Base-by-base conservation (phyloP, 148 eudicot genomes). In the Agrostemma githago region DNA sequence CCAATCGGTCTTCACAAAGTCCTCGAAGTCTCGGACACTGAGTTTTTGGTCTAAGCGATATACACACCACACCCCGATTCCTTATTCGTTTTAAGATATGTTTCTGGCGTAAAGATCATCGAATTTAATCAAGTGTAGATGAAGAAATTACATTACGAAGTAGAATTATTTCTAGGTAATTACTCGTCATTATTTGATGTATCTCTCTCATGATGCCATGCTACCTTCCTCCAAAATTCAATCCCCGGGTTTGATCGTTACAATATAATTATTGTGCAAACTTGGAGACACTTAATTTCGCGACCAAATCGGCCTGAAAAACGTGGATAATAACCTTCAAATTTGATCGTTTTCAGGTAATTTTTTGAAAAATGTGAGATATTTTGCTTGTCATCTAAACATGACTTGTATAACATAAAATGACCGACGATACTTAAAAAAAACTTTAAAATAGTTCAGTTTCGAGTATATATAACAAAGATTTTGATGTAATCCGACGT, bases 1-100 rank as follows among this genome's bases (percentile, higher is more conserved):
- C 88, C 98, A 15, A 89, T 94, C 40, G 97, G 98, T n/a, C 43
- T 84, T 53, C 98, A 94, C 85, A 89, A 89, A 77, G 96, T 90
- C 67, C 92, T 94, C 63, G 98, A 94, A 82, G 86, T 91, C 65
- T 34, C 9, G 14, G 37, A 34, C 42, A 8, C 42, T 21, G 66
- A 34, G 43, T 89, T 89, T 76, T 69, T 91, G 72, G 87, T 89
- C 71, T 89, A 77, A 87, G 85, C 66, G 54, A 40, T 15, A 51
- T 51, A 51, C 56, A 62, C 66, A n/a, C 34, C 34, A 0, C 34
- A 26, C 34, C 11, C n/a, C 9, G 39, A 62, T 26, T 62, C 41
- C 10, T 26, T 62, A 62, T 62, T 21, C 66, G 8, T 62, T 20
- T 34, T 6, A 20, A 62, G 66, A 62, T 2, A 21, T 11, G 41